phyloP scores from a whole-genome alignment of 1,139 yeast genomes.

The Lodderomyces jiufengensis region DNA sequence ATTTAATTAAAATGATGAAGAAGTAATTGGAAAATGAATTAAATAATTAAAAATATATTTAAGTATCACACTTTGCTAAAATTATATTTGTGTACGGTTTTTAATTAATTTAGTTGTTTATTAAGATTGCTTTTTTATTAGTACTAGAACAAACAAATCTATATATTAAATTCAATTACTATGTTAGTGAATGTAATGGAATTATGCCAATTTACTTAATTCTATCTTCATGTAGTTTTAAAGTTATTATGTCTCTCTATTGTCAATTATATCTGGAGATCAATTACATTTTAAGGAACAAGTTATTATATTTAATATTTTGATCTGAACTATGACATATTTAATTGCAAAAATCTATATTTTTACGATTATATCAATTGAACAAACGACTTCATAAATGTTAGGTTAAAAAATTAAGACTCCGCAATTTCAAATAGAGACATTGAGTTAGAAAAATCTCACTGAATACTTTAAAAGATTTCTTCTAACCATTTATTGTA shows the following conservation, averaged over 20 bases:
- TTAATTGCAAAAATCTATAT: not conserved
- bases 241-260: not conserved
- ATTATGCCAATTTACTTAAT: too few species aligned
- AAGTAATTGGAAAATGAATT: not conserved
- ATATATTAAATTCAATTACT: not conserved
- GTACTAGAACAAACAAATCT: not conserved
- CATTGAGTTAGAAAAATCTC: too few species aligned
- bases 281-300: not conserved
- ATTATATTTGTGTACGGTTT: not conserved
- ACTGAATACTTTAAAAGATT: too few species aligned
- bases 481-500: too few species aligned
- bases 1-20: not conserved
- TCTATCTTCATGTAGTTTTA: too few species aligned
- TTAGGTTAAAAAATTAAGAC: too few species aligned
- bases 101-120: not conserved
- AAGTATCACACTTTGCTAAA: not conserved
- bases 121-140: conserved; percentile 1
- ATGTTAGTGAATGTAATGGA: too few species aligned
- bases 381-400: too few species aligned
- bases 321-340: too few species aligned
- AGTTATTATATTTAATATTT: too few species aligned
- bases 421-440: too few species aligned
- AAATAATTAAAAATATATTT: not conserved
- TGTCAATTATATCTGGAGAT: not conserved
- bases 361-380: not conserved